Conservation (phyloP, 805 yeast genomes). For the Metschnikowia peoriensis region DNA sequence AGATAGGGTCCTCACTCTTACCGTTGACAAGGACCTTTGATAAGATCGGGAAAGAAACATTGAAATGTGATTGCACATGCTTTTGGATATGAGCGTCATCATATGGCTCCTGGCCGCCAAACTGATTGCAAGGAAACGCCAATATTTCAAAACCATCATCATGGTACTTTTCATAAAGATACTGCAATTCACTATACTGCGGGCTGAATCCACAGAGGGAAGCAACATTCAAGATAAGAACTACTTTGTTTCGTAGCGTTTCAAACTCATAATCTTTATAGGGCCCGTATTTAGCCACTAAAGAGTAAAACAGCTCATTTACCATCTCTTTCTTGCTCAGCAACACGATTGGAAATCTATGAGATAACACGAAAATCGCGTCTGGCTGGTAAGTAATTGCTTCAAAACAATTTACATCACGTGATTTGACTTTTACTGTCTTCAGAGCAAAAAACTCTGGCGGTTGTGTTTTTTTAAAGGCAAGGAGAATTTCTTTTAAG, state of each 20-base stretch:
- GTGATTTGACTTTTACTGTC: no score
- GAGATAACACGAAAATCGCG: neutral
- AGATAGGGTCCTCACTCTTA: slow-evolving; percentile 27
- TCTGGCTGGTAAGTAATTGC: neutral
- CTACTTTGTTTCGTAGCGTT: slow-evolving; percentile 20
- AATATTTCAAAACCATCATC: slow-evolving; percentile 63
- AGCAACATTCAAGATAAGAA: slow-evolving; percentile 28
- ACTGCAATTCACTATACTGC: slow-evolving; percentile 62
- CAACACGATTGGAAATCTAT: neutral
- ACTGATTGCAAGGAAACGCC: slow-evolving; percentile 93
- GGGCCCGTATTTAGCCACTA: slow-evolving; percentile 4
- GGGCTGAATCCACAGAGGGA: slow-evolving; percentile 22
- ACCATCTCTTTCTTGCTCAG: neutral
- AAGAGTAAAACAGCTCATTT: slow-evolving; percentile 6
- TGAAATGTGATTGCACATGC: slow-evolving; percentile 22
- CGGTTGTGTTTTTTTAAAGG: no score
- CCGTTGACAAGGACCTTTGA: slow-evolving; percentile 40
- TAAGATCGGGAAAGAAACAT: slow-evolving; percentile 40
- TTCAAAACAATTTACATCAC: no score
- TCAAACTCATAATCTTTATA: slow-evolving; percentile 9
- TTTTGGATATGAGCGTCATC: slow-evolving; percentile 37
- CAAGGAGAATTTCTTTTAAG: no score
- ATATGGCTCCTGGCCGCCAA: slow-evolving; percentile 77
- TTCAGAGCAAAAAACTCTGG: no score
- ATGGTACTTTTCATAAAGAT: slow-evolving; percentile 60